Evolutionary conservation across 2,329 filamentous ascomycete species (phyloP).

Genomic region (Ilyonectria mors-panacis): DNA sequence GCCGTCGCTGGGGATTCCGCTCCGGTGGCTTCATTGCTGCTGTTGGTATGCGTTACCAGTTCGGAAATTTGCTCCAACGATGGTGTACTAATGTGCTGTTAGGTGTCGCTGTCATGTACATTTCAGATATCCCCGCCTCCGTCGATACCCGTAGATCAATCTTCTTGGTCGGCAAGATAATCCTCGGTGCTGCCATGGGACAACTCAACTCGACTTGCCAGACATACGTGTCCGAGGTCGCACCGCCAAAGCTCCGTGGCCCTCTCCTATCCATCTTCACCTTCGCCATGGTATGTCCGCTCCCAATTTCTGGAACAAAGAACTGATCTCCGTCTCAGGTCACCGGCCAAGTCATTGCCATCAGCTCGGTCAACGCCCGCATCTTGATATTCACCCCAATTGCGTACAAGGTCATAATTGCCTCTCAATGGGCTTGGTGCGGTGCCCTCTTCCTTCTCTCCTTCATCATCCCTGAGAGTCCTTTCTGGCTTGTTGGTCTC

Average conservation of each 20-base stretch:
- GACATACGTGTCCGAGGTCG: constrained; percentile 7
- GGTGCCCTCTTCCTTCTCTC: background rate
- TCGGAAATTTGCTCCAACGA: background rate
- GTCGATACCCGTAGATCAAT: background rate
- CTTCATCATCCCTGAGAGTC: background rate
- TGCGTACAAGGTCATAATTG: background rate
- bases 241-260: background rate
- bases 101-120: background rate
- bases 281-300: background rate
- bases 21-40: background rate
- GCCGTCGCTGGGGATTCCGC: background rate
- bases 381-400: background rate
- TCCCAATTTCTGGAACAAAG: background rate
- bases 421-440: background rate
- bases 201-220: background rate
- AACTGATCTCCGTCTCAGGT: background rate
- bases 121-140: background rate
- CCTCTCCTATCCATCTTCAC: background rate
- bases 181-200: background rate
- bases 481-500: background rate
- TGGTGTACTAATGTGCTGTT: background rate
- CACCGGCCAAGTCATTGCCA: background rate
- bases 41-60: background rate
- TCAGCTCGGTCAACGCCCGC: background rate
- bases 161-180: constrained; percentile 8